Percentiles rank a stretch among this genome's conserved stretches.
Evolutionary conservation across 352 stramenopile genomes (phyloP).

Genomic region (Aphanomyces stellatus): DNA sequence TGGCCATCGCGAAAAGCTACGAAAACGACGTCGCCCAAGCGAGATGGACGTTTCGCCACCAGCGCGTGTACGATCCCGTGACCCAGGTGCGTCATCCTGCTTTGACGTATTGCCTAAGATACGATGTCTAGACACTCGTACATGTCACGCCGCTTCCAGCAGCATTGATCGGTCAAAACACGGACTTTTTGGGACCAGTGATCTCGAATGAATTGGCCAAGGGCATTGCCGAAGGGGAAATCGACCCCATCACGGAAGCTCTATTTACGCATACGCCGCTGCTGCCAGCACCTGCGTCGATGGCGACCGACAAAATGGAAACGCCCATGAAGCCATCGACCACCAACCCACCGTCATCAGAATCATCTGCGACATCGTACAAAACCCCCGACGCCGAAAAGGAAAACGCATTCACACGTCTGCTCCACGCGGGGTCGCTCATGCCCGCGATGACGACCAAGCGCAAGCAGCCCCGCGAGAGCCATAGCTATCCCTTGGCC

Average conservation of each 20-base stretch:
- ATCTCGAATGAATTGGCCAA: conserved; percentile 35
- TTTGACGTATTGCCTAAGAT: neutral
- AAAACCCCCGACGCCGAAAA: conserved; percentile 18
- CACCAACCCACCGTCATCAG: neutral
- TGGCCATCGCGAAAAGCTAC: conserved; percentile 40
- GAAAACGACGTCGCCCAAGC: conserved; percentile 53
- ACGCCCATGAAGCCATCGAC: neutral
- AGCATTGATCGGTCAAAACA: conserved; percentile 27
- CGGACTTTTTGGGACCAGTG: conserved; percentile 61
- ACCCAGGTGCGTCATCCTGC: conserved; percentile 30
- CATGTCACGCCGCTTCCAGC: conserved; percentile 47
- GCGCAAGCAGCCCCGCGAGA: conserved; percentile 27
- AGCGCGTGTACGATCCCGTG: conserved; percentile 55
- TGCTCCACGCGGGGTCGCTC: conserved; percentile 61
- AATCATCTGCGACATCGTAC: neutral
- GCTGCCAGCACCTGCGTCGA: neutral
- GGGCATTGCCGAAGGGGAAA: conserved; percentile 53
- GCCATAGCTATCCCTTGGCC: no score
- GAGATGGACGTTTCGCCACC: conserved; percentile 56
- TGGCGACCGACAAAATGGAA: neutral
- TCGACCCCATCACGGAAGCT: conserved; percentile 59
- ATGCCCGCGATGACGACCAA: conserved; percentile 48
- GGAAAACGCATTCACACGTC: conserved; percentile 73
- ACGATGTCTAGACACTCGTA: conserved; percentile 39
- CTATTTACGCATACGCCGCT: conserved; percentile 28